Conservation (phyloP, 768 basidiomycete species). For the Rhizopogon rudus region DNA sequence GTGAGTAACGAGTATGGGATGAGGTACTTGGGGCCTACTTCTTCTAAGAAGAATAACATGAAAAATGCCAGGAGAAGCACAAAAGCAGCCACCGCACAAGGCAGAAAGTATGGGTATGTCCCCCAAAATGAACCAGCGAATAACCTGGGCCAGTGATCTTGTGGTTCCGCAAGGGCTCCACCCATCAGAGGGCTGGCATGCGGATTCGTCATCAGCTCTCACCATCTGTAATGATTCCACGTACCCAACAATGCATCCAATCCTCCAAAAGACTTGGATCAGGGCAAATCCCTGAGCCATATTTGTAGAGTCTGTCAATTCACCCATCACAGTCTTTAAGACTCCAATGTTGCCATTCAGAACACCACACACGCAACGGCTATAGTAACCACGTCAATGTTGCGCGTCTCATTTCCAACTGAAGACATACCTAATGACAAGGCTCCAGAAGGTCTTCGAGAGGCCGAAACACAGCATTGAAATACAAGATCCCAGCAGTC, state of each 20-base stretch:
- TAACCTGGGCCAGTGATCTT: conserved; percentile 45
- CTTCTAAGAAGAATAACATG: conserved; percentile 21
- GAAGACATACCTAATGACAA: conserved; percentile 50
- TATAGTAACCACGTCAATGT: conserved; percentile 1
- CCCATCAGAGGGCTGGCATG: conserved; percentile 43
- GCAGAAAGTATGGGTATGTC: conserved; percentile 34
- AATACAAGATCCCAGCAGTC: conserved; percentile 43
- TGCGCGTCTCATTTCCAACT: not conserved
- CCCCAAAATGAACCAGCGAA: conserved; percentile 39
- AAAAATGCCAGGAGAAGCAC: conserved; percentile 11
- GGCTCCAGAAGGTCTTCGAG: conserved; percentile 47
- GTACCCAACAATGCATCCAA: conserved; percentile 31
- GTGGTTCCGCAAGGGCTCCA: conserved; percentile 50
- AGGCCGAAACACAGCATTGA: conserved; percentile 62
- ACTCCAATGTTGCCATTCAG: conserved; percentile 44
- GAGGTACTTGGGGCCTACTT: conserved; percentile 17
- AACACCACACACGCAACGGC: conserved; percentile 31
- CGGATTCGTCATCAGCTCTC: not conserved
- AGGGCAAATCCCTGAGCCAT: conserved; percentile 31
- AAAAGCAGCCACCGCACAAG: conserved; percentile 21
- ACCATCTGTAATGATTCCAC: conserved; percentile 1
- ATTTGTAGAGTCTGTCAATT: conserved; percentile 42
- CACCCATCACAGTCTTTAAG: conserved; percentile 68
- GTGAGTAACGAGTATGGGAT: not conserved
- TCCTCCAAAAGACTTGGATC: conserved; percentile 23